Conservation (phyloP, 345 rosid genomes). For the Eucalyptus camaldulensis region DNA sequence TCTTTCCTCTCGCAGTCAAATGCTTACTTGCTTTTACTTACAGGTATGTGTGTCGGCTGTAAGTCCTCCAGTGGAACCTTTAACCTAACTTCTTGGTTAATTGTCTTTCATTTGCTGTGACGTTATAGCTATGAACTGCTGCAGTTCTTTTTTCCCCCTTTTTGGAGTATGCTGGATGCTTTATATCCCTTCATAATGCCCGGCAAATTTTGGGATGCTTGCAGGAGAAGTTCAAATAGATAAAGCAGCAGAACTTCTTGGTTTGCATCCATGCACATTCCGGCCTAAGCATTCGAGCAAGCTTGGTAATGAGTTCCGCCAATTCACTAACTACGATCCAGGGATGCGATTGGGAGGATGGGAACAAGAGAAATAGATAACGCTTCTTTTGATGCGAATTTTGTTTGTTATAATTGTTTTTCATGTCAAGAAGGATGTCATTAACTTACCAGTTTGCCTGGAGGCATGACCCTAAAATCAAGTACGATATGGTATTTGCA, state of each 20-base stretch:
- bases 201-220: not conserved
- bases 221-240: slow-evolving; percentile 85
- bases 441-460: not conserved
- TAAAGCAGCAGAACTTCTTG: slow-evolving; percentile 48
- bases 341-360: slow-evolving; percentile 73
- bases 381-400: not conserved
- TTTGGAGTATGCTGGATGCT: not conserved
- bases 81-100: not conserved
- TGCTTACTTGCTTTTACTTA: slow-evolving; percentile 62
- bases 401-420: not conserved
- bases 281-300: slow-evolving; percentile 74
- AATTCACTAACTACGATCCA: slow-evolving; percentile 77
- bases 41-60: slow-evolving; percentile 32
- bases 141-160: not conserved
- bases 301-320: slow-evolving; percentile 72
- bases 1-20: slow-evolving; percentile 46
- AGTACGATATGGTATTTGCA: not conserved
- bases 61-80: not conserved
- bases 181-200: not conserved
- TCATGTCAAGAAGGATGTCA: not conserved
- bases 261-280: slow-evolving; percentile 23
- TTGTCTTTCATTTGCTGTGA: not conserved
- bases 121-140: not conserved
- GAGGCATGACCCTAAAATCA: not conserved
- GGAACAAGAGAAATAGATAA: slow-evolving; percentile 27